Conservation (phyloP, 345 rosid genomes). For the Ceriops tagal region DNA sequence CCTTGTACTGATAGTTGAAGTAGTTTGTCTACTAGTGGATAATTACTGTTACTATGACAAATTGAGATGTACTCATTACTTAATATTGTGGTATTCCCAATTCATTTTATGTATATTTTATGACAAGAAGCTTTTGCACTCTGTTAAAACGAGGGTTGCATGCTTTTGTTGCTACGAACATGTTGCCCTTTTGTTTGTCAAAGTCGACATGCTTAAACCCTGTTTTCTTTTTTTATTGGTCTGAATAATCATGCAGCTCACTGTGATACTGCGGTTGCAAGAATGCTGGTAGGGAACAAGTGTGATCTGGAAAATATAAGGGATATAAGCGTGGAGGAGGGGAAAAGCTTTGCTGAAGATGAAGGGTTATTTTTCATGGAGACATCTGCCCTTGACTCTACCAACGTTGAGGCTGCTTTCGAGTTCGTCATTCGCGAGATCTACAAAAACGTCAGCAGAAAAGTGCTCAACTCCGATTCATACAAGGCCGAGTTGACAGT, state of each 20-base stretch:
- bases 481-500: slow-evolving; percentile 67
- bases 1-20: no score
- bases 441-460: slow-evolving; percentile 63
- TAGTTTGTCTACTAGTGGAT: no score
- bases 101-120: no score
- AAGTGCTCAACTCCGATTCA: slow-evolving; percentile 63
- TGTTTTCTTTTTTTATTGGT: neutral
- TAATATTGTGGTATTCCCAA: no score
- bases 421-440: slow-evolving; percentile 85
- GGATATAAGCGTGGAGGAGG: slow-evolving; percentile 69
- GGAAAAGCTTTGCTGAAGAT: slow-evolving; percentile 70
- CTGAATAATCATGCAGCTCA: slow-evolving; percentile 49
- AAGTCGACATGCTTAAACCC: neutral
- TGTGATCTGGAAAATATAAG: slow-evolving; percentile 77
- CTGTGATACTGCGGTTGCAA: slow-evolving; percentile 66
- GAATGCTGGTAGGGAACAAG: slow-evolving; percentile 94
- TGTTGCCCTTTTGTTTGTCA: no score
- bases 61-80: no score
- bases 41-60: no score
- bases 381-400: slow-evolving; percentile 83
- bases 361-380: slow-evolving; percentile 90
- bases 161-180: no score
- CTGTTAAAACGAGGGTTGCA: no score
- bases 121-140: no score
- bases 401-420: slow-evolving; percentile 82